Evolutionary conservation across 805 yeast genomes (phyloP).

Genomic region (Hyphopichia homilentoma): DNA sequence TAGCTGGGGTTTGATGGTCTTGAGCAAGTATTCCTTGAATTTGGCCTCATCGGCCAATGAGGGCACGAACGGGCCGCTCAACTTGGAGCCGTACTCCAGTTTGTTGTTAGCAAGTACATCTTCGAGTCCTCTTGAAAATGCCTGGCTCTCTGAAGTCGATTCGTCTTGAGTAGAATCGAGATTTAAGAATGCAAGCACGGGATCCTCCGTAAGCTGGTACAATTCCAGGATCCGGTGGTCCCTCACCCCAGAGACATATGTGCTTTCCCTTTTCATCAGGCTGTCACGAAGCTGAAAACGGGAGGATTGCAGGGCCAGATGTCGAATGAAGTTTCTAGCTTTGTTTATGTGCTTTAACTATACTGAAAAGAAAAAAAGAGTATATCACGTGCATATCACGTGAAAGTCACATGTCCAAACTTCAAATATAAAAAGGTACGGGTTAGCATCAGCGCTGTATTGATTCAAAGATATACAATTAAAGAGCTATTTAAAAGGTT

Average conservation of each 20-base stretch:
- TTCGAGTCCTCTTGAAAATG: too few species aligned
- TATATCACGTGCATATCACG: conserved; percentile 1
- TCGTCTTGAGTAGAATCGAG: neutral
- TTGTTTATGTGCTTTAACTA: too few species aligned
- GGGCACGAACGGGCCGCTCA: conserved; percentile 7
- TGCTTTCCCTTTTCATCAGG: too few species aligned
- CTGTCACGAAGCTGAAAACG: too few species aligned
- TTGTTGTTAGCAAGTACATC: conserved; percentile 7
- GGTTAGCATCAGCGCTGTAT: too few species aligned
- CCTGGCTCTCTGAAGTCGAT: too few species aligned
- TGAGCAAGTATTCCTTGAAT: conserved; percentile 2
- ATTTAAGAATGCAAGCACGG: conserved; percentile 8
- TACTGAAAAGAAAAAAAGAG: too few species aligned
- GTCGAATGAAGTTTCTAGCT: too few species aligned
- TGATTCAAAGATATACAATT: neutral
- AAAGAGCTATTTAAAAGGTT: neutral
- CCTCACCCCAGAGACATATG: too few species aligned
- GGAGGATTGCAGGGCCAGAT: too few species aligned
- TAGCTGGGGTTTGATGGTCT: conserved; percentile 1
- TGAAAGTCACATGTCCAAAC: neutral
- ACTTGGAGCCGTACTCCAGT: conserved; percentile 9
- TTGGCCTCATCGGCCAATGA: conserved; percentile 4
- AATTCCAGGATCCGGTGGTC: conserved; percentile 14
- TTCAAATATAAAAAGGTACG: too few species aligned
- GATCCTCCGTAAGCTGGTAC: conserved; percentile 13